A percentile compares a stretch with the other conserved stretches of the same genome.
Conservation (phyloP, 2,329 filamentous ascomycete species). For the Fusarium zealandicum region DNA sequence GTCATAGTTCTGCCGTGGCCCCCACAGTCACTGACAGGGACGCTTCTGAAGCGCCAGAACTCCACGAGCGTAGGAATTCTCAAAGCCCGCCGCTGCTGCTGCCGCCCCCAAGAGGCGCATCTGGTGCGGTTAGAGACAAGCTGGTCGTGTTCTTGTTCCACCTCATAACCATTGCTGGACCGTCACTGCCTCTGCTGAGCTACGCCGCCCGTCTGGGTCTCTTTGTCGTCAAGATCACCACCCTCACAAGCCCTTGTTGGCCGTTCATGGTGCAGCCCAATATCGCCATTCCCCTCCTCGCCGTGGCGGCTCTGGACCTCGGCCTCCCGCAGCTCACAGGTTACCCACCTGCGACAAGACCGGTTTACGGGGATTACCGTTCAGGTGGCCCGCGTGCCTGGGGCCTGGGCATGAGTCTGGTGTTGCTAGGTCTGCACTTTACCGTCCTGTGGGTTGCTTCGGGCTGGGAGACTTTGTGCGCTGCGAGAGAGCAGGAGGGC, state of each 20-base stretch:
- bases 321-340: constrained; percentile 46
- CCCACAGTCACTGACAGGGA: constrained; percentile 23
- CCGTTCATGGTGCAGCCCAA: constrained; percentile 72
- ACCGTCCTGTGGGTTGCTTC: constrained; percentile 46
- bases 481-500: constrained; percentile 34
- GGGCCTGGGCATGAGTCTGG: constrained; percentile 43
- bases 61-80: constrained; percentile 21
- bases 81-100: constrained; percentile 56
- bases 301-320: constrained; percentile 73
- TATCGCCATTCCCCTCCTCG: constrained; percentile 71
- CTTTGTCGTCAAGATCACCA: constrained; percentile 73
- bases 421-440: constrained; percentile 47
- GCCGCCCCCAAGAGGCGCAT: constrained; percentile 54
- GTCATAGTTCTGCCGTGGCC: constrained; percentile 27
- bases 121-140: constrained; percentile 46
- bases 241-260: constrained; percentile 72
- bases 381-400: constrained; percentile 33
- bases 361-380: constrained; percentile 25
- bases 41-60: constrained; percentile 20
- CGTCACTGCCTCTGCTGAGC: constrained; percentile 43
- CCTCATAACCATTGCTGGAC: constrained; percentile 34
- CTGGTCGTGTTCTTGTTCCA: constrained; percentile 48
- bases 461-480: constrained; percentile 47
- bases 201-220: constrained; percentile 60
- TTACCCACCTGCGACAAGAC: constrained; percentile 12